Percentiles rank a stretch among this genome's conserved stretches.
Evolutionary conservation across 108 stramenopile genomes (phyloP).

Genomic region (Nitzschia palea): DNA sequence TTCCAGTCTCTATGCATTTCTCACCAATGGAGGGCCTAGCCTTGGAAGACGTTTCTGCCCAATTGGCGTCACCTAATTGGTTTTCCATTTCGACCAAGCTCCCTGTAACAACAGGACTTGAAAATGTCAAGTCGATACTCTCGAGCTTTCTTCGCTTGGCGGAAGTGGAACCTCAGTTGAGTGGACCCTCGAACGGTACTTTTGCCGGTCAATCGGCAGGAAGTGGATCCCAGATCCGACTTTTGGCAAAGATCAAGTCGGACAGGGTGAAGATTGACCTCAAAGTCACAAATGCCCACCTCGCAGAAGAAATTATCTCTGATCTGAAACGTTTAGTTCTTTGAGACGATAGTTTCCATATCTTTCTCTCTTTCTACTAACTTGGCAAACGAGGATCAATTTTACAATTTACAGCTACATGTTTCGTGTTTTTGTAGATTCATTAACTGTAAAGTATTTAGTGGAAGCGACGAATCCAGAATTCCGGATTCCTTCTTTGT

Average conservation of each 20-base stretch:
- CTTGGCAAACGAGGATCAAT: too few relatives aligned
- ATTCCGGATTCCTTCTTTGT: too few relatives aligned
- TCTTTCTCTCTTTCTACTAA: too few relatives aligned
- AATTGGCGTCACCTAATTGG: constrained; percentile 40
- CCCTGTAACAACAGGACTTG: neutral
- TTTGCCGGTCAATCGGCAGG: constrained; percentile 34
- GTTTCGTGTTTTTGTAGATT: too few relatives aligned
- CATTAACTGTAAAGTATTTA: too few relatives aligned
- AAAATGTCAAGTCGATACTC: constrained; percentile 24
- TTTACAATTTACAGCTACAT: too few relatives aligned
- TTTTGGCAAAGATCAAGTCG: constrained; percentile 46
- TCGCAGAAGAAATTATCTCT: constrained; percentile 40
- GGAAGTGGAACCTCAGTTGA: constrained; percentile 22
- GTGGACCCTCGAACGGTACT: constrained; percentile 32
- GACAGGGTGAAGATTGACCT: constrained; percentile 50
- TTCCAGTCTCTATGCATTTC: constrained; percentile 36
- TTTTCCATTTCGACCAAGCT: constrained; percentile 33
- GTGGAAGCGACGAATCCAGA: too few relatives aligned
- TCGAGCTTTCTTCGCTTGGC: constrained; percentile 29
- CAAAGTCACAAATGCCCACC: constrained; percentile 30
- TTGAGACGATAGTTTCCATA: neutral
- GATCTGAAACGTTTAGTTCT: constrained; percentile 50
- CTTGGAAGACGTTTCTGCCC: constrained; percentile 33
- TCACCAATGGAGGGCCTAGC: constrained; percentile 31
- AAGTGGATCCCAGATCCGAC: constrained; percentile 28